A percentile compares a stretch with the other conserved stretches of the same genome.
Evolutionary conservation across 106 monocot genomes (phyloP).

Genomic region (Dendrobium huoshanense): DNA sequence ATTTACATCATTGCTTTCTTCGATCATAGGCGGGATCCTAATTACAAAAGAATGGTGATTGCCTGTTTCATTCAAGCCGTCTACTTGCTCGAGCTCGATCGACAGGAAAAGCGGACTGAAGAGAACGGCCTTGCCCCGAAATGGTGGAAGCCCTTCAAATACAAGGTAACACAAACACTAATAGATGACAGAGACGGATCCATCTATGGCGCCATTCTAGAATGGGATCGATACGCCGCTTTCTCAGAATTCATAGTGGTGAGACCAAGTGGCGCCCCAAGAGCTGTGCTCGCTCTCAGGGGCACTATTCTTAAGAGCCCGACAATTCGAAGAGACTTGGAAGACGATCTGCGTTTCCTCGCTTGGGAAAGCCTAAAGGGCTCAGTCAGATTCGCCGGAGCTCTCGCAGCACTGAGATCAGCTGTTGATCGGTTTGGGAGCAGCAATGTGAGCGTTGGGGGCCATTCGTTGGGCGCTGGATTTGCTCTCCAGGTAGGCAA

Average conservation of each 20-base stretch:
- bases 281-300: conserved; percentile 24
- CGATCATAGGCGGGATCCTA: conserved; percentile 17
- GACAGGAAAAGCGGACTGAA: conserved; percentile 18
- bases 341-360: conserved; percentile 23
- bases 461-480: conserved; percentile 34
- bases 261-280: conserved; percentile 24
- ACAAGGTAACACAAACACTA: conserved; percentile 16
- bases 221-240: conserved; percentile 23
- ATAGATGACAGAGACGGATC: conserved; percentile 25
- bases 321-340: conserved; percentile 15
- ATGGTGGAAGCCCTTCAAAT: conserved; percentile 32
- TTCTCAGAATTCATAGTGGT: conserved; percentile 17
- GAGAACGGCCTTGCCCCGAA: conserved; percentile 16
- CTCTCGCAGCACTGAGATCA: conserved; percentile 10
- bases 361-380: conserved; percentile 28
- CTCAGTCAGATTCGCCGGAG: conserved; percentile 22
- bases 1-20: background rate
- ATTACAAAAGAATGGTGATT: conserved; percentile 27
- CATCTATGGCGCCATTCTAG: conserved; percentile 20
- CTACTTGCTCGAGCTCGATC: conserved; percentile 25
- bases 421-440: conserved; percentile 17
- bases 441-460: conserved; percentile 24
- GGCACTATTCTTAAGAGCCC: conserved; percentile 25
- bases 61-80: conserved; percentile 30
- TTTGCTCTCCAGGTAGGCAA: conserved; percentile 34